Conservation (phyloP, 2,329 filamentous ascomycete genomes). For the Cladophialophora yegresii region DNA sequence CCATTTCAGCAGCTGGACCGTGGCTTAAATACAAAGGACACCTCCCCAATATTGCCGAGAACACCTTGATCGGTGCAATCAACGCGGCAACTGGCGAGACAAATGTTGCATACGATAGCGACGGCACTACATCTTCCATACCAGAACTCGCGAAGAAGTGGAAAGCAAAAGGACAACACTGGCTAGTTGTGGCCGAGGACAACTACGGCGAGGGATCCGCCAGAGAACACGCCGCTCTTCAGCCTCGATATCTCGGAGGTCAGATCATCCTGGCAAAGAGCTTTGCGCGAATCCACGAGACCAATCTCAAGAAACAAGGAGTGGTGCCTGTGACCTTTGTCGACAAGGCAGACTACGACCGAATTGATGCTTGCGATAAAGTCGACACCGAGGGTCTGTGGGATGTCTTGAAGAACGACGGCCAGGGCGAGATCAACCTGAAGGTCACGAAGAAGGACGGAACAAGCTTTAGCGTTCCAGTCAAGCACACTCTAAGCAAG, state of each 20-base stretch:
- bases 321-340: conserved; percentile 91
- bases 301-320: conserved; percentile 95
- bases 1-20: conserved; percentile 92
- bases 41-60: conserved; percentile 94
- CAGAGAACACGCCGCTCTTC: conserved; percentile 84
- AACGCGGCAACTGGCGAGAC: conserved; percentile 92
- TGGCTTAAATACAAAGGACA: conserved; percentile 99
- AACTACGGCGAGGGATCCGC: conserved; percentile 95
- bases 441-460: conserved; percentile 65
- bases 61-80: conserved; percentile 92
- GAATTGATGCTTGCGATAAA: conserved; percentile 77
- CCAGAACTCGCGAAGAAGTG: conserved; percentile 83
- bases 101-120: conserved; percentile 85
- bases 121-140: conserved; percentile 73
- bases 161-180: conserved; percentile 73
- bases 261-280: conserved; percentile 81
- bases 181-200: conserved; percentile 95
- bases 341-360: conserved; percentile 84
- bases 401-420: conserved; percentile 75
- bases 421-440: conserved; percentile 74
- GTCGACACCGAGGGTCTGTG: conserved; percentile 81
- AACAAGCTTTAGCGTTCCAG: conserved; percentile 68
- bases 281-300: conserved; percentile 92
- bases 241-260: conserved; percentile 86
- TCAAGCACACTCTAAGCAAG: conserved; percentile 83